Base-by-base conservation (phyloP, 352 stramenopile genomes). In the Pythium folliculosum region DNA sequence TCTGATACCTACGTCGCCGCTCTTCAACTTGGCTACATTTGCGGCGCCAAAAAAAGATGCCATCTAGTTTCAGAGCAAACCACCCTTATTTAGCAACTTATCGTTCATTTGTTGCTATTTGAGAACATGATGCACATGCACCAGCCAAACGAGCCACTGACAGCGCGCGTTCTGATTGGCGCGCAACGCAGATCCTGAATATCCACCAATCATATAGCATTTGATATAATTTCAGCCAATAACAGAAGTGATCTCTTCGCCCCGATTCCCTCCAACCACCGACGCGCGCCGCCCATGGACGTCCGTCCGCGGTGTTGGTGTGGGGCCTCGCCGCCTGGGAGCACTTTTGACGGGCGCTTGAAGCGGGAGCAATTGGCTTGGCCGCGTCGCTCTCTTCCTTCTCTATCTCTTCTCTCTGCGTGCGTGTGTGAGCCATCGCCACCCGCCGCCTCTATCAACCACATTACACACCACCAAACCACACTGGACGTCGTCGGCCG, bases 361-460 rank as follows among this genome's bases (percentile, higher is more conserved):
- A 71, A 71, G 65, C 65, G 65, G 65, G 65, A 71, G 65, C 65
- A 66, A 71, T 71, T 66, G 65, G 65, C 65, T 71, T 71, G 49
- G 65, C 58, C 50, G 65, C 65, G 50, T 59, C 56, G 44, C 56
- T 53, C 50, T 57, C 43, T 57, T 30, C 35, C 5, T 7, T 50
- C 45, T 1, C 14, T 21, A 5, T 37, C 45, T 17, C 45, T 47
- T 44, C n/a, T 49, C 14, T 45, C 21, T 52, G 16, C 22, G 40
- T 62, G 22, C 55, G 55, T 43, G 37, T 19, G 37, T 22, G 14
- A 17, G n/a, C n/a, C n/a, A n/a, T n/a, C n/a, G n/a, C n/a, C n/a
- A n/a, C n/a, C n/a, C n/a, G n/a, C n/a, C n/a, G n/a, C n/a, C n/a
- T n/a, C n/a, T 40, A 38, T 22, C 25, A n/a, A n/a, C 55, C 35